Percentiles rank a stretch among this genome's conserved stretches.
These are phyloP conservation scores for Candida odintsovae DNA, from an alignment of 805 yeast genomes.

Conservation along the genomic window DNA sequence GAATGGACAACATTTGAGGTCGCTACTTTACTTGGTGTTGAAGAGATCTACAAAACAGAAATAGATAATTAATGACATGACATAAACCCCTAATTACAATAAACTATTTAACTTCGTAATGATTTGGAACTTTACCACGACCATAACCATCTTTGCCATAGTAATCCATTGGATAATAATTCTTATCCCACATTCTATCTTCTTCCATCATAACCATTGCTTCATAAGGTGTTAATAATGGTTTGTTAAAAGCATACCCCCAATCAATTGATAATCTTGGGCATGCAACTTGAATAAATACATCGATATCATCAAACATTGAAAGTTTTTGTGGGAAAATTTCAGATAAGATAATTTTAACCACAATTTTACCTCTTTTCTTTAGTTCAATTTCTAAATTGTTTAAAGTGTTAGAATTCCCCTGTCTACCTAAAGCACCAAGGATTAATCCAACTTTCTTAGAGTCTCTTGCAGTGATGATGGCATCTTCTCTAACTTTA, in stretches of 20 bases:
- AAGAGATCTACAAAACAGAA: slow-evolving; percentile 23
- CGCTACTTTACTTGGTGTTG: slow-evolving; percentile 69
- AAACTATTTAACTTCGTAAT: slow-evolving; percentile 16
- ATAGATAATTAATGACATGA: neutral
- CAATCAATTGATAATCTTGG: slow-evolving; percentile 95
- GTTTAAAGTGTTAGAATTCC: slow-evolving; percentile 71
- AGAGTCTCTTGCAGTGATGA: slow-evolving; percentile 51
- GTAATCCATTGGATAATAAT: slow-evolving; percentile 92
- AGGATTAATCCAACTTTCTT: slow-evolving; percentile 75
- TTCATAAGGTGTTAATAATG: slow-evolving; percentile 91
- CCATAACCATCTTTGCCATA: slow-evolving; percentile 89
- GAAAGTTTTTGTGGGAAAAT: slow-evolving; percentile 90
- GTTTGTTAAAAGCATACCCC: slow-evolving; percentile 96
- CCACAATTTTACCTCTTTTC: slow-evolving; percentile 57
- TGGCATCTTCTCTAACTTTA: slow-evolving; percentile 66
- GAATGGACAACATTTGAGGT: slow-evolving; percentile 56
- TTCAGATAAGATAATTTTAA: slow-evolving; percentile 82
- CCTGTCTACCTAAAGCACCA: slow-evolving; percentile 96
- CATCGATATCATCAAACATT: slow-evolving; percentile 89
- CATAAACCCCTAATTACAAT: neutral
- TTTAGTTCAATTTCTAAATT: slow-evolving; percentile 53
- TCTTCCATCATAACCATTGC: slow-evolving; percentile 82
- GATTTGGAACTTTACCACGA: slow-evolving; percentile 67
- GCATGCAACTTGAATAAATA: slow-evolving; percentile 96
- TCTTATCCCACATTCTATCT: slow-evolving; percentile 59